phyloP scores from a whole-genome alignment of 2,329 filamentous ascomycete genomes.

The Diaporthe vexans region DNA sequence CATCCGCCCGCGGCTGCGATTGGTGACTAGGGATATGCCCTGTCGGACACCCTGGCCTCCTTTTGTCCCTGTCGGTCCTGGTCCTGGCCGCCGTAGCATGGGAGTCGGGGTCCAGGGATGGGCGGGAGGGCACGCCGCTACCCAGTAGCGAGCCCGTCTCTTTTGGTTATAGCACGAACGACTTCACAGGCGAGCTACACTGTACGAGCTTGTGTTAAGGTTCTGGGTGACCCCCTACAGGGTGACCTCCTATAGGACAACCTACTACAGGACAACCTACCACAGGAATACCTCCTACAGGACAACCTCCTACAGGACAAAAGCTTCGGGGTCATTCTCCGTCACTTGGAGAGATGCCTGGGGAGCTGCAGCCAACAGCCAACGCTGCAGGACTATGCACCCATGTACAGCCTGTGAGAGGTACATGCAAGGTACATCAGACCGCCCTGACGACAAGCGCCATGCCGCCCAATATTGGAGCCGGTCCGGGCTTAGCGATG shows the following conservation, averaged over 20 bases:
- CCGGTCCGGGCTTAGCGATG: conserved; percentile 48
- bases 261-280: too few relatives aligned
- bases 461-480: conserved; percentile 48
- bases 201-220: background rate
- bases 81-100: conserved; percentile 28
- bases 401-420: conserved; percentile 1
- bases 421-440: conserved; percentile 43
- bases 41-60: conserved; percentile 11
- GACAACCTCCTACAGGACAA: too few relatives aligned
- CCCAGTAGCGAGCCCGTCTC: conserved; percentile 45
- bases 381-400: conserved; percentile 8
- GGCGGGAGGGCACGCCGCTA: conserved; percentile 40
- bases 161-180: conserved; percentile 49
- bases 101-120: conserved; percentile 38
- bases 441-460: conserved; percentile 47
- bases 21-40: conserved; percentile 33
- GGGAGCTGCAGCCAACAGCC: conserved; percentile 21
- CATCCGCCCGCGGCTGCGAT: conserved; percentile 41
- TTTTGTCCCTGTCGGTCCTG: conserved; percentile 33
- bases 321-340: background rate
- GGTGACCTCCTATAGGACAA: too few relatives aligned
- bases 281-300: too few relatives aligned
- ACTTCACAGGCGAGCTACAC: conserved; percentile 12
- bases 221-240: background rate
- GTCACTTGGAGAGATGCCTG: background rate